These are phyloP conservation scores for Oryza australiensis DNA, from an alignment of 176 grass and related monocot genomes.

Conservation along the genomic window DNA sequence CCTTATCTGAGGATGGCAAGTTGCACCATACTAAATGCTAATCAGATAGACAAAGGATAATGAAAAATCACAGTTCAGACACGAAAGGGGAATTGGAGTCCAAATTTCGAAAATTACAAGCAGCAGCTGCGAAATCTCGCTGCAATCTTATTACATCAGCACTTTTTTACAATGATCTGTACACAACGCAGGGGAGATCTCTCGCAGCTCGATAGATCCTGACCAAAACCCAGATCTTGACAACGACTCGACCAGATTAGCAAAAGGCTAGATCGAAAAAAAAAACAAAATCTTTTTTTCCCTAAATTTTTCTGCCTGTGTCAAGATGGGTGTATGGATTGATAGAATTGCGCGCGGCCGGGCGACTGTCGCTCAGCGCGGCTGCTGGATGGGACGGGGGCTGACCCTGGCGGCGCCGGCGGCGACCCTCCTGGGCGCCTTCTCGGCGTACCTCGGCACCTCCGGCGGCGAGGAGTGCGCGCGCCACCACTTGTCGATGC, in stretches of 20 bases:
- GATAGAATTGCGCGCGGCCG: neutral
- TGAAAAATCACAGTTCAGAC: neutral
- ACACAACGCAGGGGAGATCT: neutral
- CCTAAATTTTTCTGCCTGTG: neutral
- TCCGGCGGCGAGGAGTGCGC: conserved; percentile 40
- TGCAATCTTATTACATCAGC: conserved; percentile 27
- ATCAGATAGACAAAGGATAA: neutral
- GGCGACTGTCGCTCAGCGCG: conserved; percentile 26
- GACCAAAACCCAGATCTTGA: neutral
- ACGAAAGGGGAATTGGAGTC: neutral
- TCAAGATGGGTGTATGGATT: neutral
- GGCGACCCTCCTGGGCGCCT: conserved; percentile 43
- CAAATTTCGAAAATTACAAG: neutral
- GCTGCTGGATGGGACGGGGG: conserved; percentile 59
- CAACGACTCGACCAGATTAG: neutral
- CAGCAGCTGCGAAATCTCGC: neutral
- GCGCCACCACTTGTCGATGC: conserved; percentile 54
- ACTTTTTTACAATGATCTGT: conserved; percentile 11
- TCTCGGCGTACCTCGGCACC: conserved; percentile 47
- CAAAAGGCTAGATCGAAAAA: neutral
- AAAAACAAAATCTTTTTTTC: neutral
- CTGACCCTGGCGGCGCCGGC: conserved; percentile 40
- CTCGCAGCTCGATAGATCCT: neutral
- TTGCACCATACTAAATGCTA: too few species aligned
- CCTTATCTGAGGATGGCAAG: too few species aligned